Percentiles rank a stretch among this genome's conserved stretches.
Evolutionary conservation across 2,329 filamentous ascomycete genomes (phyloP).

Genomic region (Capronia americana): DNA sequence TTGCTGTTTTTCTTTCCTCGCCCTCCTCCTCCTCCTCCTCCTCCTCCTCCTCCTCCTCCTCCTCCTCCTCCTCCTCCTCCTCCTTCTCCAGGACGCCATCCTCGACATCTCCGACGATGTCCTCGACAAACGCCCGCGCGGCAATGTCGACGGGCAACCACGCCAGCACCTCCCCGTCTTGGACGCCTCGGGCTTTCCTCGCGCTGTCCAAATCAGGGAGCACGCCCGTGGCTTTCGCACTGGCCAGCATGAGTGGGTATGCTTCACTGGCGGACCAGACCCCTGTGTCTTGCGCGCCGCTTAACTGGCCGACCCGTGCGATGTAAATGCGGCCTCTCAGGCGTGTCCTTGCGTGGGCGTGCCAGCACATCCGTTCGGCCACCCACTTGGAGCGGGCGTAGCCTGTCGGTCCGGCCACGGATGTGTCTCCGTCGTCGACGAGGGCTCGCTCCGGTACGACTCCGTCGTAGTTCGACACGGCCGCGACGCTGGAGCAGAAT

Average conservation of each 20-base stretch:
- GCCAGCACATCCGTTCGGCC: slow-evolving; percentile 59
- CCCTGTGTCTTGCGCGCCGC: slow-evolving; percentile 56
- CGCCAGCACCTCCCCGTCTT: slow-evolving; percentile 47
- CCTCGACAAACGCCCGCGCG: slow-evolving; percentile 46
- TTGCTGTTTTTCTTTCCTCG: background rate
- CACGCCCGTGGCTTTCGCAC: slow-evolving; percentile 51
- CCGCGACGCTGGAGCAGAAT: slow-evolving; percentile 62
- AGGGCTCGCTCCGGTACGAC: slow-evolving; percentile 33
- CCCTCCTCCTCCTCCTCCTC: too few relatives aligned
- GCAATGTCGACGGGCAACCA: slow-evolving; percentile 56
- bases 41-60: too few relatives aligned
- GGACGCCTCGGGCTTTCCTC: background rate
- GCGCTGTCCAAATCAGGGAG: slow-evolving; percentile 50
- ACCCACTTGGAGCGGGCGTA: slow-evolving; percentile 66
- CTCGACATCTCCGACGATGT: background rate
- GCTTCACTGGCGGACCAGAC: slow-evolving; percentile 61
- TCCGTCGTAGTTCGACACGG: slow-evolving; percentile 40
- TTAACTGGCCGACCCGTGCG: slow-evolving; percentile 59
- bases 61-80: too few relatives aligned
- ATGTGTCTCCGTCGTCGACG: background rate
- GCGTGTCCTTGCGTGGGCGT: slow-evolving; percentile 42
- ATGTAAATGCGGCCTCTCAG: slow-evolving; percentile 49
- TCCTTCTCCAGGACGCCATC: too few relatives aligned
- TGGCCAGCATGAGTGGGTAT: slow-evolving; percentile 58
- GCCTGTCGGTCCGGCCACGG: slow-evolving; percentile 53